phyloP scores from a whole-genome alignment of 495 filamentous ascomycete genomes.

The Penicillium turbatum region DNA sequence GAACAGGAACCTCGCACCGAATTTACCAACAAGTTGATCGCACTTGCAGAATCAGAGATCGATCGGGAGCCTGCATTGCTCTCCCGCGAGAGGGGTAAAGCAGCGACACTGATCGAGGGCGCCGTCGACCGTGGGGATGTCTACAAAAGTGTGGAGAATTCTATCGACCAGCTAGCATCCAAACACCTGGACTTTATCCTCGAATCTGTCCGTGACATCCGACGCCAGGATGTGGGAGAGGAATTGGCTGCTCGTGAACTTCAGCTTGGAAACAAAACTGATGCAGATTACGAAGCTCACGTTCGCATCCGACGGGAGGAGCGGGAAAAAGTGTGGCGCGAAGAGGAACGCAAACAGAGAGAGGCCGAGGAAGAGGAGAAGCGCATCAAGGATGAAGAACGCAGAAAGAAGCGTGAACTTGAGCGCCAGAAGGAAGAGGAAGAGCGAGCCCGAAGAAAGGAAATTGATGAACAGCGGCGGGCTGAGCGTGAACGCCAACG shows the following conservation, averaged over 20 bases:
- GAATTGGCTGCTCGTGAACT: conserved; percentile 67
- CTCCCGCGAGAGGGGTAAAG: conserved; percentile 72
- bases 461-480: conserved; percentile 52
- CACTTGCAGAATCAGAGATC: conserved; percentile 74
- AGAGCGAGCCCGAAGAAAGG: conserved; percentile 46
- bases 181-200: conserved; percentile 60
- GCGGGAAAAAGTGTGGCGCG: conserved; percentile 60
- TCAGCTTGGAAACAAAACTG: conserved; percentile 67
- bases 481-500: conserved; percentile 54
- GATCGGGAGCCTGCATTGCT: conserved; percentile 74
- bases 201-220: conserved; percentile 61
- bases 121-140: conserved; percentile 77
- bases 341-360: conserved; percentile 58
- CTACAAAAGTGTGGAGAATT: conserved; percentile 67
- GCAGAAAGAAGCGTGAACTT: conserved; percentile 60
- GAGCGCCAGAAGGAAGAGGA: conserved; percentile 58
- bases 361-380: conserved; percentile 65
- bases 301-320: conserved; percentile 61
- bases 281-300: conserved; percentile 73
- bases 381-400: conserved; percentile 58
- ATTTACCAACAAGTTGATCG: conserved; percentile 61
- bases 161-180: conserved; percentile 65
- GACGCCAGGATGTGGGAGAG: conserved; percentile 69
- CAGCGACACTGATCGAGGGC: conserved; percentile 79
- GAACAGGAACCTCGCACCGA: conserved; percentile 62